These are phyloP conservation scores for Tetradesmus obliquus DNA, from an alignment of 139 green algal genomes.

Conservation along the genomic window DNA sequence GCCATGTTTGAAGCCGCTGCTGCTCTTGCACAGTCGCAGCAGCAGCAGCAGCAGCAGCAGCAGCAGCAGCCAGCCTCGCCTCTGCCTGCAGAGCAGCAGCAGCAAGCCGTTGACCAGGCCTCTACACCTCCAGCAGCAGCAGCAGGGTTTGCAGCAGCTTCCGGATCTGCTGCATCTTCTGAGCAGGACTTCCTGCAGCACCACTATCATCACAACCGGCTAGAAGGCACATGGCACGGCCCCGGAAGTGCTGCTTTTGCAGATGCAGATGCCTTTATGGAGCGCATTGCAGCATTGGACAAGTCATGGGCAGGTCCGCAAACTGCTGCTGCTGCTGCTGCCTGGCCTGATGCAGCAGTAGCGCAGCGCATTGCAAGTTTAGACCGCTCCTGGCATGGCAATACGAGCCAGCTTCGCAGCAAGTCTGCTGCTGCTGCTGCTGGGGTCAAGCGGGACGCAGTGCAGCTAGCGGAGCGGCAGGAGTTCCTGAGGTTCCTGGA, in stretches of 20 bases:
- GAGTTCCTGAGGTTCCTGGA: constrained; percentile 52
- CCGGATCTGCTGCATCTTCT: not conserved
- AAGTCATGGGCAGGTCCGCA: not conserved
- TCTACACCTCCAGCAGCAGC: not conserved
- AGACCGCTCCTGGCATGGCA: constrained; percentile 32
- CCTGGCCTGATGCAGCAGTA: not conserved
- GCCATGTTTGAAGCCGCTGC: constrained; percentile 9
- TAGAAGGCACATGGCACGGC: constrained; percentile 49
- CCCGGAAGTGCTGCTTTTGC: not conserved
- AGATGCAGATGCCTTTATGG: constrained; percentile 4
- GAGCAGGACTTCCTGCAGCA: not conserved
- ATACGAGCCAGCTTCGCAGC: not conserved
- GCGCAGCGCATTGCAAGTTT: not conserved
- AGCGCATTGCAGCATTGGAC: not conserved
- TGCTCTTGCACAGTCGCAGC: not conserved
- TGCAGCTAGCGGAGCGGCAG: not conserved
- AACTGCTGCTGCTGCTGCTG: not conserved
- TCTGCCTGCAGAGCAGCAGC: not conserved
- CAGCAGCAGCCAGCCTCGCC: not conserved
- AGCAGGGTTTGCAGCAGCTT: constrained; percentile 1
- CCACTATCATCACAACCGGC: not conserved
- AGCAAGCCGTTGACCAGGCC: not conserved
- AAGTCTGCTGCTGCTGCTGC: not conserved
- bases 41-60: constrained; percentile 1
- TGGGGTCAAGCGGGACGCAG: not conserved